A percentile compares a stretch with the other conserved stretches of the same genome.
Evolutionary conservation across 371 early-diverging fungal species (phyloP).

Genomic region (Mucor lusitanicus): DNA sequence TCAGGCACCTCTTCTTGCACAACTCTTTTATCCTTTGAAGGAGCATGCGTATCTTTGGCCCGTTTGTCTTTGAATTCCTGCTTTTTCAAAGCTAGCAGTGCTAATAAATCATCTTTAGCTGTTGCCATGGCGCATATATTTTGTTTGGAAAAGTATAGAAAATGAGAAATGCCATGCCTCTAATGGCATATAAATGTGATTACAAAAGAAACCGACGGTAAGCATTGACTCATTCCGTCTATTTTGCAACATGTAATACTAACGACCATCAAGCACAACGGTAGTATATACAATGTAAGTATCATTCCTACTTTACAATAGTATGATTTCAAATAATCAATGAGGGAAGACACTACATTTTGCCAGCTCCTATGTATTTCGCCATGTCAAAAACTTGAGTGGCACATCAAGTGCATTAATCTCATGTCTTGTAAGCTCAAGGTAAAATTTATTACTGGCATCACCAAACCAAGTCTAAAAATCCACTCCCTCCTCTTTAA

Average conservation of each 20-base stretch:
- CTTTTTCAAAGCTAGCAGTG: neutral
- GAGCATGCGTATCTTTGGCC: neutral
- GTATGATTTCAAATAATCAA: no score
- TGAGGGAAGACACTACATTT: no score
- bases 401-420: no score
- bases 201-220: neutral
- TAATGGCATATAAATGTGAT: neutral
- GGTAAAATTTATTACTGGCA: neutral
- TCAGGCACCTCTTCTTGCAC: neutral
- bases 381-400: no score
- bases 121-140: neutral
- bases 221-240: slow-evolving; percentile 7
- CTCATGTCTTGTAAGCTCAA: no score
- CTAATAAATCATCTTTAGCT: neutral
- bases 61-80: neutral
- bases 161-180: neutral
- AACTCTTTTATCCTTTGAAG: neutral
- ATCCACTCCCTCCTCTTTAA: neutral
- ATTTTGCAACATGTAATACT: neutral
- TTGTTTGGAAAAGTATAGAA: neutral
- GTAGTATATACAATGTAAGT: no score
- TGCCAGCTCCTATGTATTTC: no score
- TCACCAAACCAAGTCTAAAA: neutral
- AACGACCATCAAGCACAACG: no score
- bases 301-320: no score